phyloP scores from a whole-genome alignment of 768 basidiomycete genomes.

The Sarcomyxa edulis region DNA sequence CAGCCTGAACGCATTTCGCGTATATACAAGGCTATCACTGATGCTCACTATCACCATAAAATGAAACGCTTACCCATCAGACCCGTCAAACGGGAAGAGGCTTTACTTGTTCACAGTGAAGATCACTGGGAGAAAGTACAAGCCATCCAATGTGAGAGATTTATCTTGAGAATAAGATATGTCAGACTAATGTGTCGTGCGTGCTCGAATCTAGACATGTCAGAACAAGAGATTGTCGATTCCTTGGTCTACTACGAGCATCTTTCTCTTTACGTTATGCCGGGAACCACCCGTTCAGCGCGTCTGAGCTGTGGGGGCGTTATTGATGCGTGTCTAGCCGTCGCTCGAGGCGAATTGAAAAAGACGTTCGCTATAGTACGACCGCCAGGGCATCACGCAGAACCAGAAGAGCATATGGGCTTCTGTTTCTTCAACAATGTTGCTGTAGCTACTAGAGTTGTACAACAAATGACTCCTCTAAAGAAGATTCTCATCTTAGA shows the following conservation, averaged over 20 bases:
- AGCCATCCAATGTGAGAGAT: constrained; percentile 67
- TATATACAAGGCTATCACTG: constrained; percentile 66
- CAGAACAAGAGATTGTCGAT: constrained; percentile 66
- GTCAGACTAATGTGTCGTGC: constrained; percentile 11
- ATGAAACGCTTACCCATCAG: constrained; percentile 81
- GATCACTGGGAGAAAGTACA: constrained; percentile 91
- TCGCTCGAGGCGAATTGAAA: constrained; percentile 72
- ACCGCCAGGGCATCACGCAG: constrained; percentile 97
- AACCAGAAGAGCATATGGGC: constrained; percentile 97
- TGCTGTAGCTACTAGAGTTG: constrained; percentile 83
- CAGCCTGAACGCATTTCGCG: constrained; percentile 83
- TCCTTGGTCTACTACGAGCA: constrained; percentile 84
- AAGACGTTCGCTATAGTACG: constrained; percentile 94
- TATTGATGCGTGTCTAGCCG: constrained; percentile 83
- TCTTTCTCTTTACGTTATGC: constrained; percentile 88
- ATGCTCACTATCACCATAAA: constrained; percentile 50
- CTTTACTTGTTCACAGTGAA: constrained; percentile 83
- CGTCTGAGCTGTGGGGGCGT: constrained; percentile 92
- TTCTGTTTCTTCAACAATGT: constrained; percentile 99
- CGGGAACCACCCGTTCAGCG: constrained; percentile 79
- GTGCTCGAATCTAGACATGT: constrained; percentile 69
- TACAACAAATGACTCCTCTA: constrained; percentile 61
- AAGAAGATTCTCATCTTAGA: constrained; percentile 90
- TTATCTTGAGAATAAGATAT: no score
- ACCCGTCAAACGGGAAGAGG: constrained; percentile 71